Evolutionary conservation across 2,329 filamentous ascomycete genomes (phyloP), one percentile per base, ranked within the genome.

Genomic region (Botrytis hyacinthi): DNA sequence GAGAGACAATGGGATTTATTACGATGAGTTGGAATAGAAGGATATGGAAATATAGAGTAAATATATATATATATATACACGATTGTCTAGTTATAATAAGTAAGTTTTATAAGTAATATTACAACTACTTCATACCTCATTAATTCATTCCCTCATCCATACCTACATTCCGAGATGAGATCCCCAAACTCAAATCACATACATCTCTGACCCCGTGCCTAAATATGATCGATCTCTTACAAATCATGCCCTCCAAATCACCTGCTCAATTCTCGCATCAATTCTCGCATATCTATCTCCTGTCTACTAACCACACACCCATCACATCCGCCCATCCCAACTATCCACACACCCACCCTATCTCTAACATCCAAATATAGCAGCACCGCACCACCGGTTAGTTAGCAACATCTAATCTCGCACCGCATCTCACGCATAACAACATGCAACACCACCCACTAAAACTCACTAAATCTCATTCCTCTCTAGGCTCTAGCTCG

Each of bases 351-450:
- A 20, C 37, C 37, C n/a, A 29, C 46, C 48, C 4, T 26, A 51
- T 51, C 46, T 51, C 46, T 51, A 51, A 51, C 46, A n/a, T 37
- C 67, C 67, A 70, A 69, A 69, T 59, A 69, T 69, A 69, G 51
- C 48, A 32, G 44, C 37, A 54, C 46, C 48, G 10, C 22, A 54
- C 48, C 46, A 48, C 42, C 42, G 3, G 40, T 42, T 42, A 42
- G 40, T 16, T 0, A 42, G 12, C 37, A 40, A 40, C 3, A 10
- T 40, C 37, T 40, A 42, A 42, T 42, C 40, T 42, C 40, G 40
- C 40, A 42, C 40, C 40, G 40, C 37, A 40, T 44, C 42, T 22
- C 44, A 20, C 46, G 20, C 22, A 51, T 26, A 51, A 12, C 9
- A n/a, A n/a, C 48, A 51, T n/a, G 48, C 22, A 51, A 20, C 46